phyloP scores from a whole-genome alignment of 345 rosid species.

The Rhodamnia rubescens region DNA sequence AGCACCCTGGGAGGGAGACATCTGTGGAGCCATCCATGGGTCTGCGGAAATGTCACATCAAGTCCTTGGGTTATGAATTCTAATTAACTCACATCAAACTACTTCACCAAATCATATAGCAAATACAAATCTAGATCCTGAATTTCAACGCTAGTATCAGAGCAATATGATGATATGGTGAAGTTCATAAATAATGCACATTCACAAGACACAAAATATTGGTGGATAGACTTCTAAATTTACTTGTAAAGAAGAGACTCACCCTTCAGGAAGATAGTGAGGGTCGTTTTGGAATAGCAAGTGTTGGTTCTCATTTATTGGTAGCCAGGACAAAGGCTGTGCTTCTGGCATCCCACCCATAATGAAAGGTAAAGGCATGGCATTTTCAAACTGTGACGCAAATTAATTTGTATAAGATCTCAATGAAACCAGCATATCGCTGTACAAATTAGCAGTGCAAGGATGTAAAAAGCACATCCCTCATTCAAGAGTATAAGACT shows the following conservation, averaged over 20 bases:
- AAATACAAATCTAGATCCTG: neutral
- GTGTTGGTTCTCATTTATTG: constrained; percentile 47
- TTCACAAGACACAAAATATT: neutral
- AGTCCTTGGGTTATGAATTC: neutral
- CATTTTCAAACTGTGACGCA: constrained; percentile 42
- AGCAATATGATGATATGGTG: neutral
- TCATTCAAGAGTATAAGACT: neutral
- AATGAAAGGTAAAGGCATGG: constrained; percentile 43
- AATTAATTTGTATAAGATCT: neutral
- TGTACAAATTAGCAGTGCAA: neutral
- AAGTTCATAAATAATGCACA: neutral
- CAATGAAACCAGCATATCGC: neutral
- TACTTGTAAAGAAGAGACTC: constrained; percentile 1
- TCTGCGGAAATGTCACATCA: constrained; percentile 21
- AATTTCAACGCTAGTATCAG: neutral
- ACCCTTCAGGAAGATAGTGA: constrained; percentile 49
- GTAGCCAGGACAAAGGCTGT: constrained; percentile 59
- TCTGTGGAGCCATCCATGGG: constrained; percentile 39
- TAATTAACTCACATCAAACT: neutral
- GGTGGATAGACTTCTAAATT: neutral
- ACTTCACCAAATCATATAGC: neutral
- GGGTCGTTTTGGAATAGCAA: constrained; percentile 42
- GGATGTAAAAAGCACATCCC: neutral
- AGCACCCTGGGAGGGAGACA: constrained; percentile 35
- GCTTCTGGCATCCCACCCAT: constrained; percentile 57